Evolutionary conservation across 768 basidiomycete genomes (phyloP).

Genomic region (Kwoniella heveanensis): DNA sequence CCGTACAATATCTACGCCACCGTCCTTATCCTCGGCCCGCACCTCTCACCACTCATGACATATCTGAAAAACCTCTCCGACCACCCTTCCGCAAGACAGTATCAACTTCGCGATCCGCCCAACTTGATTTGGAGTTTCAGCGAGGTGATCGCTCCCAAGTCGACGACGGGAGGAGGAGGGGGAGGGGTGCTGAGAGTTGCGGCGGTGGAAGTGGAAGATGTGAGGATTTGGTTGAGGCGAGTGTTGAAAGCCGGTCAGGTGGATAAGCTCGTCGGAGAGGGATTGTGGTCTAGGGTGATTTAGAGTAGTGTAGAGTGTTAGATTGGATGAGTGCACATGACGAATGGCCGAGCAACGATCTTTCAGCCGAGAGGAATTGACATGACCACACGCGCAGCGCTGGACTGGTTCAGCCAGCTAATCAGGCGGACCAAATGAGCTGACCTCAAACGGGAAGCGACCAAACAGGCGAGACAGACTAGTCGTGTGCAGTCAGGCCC

Average conservation of each 20-base stretch:
- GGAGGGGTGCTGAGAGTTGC: slow-evolving; percentile 71
- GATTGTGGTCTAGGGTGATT: slow-evolving; percentile 51
- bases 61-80: slow-evolving; percentile 62
- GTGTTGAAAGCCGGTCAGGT: slow-evolving; percentile 57
- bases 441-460: no score
- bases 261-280: slow-evolving; percentile 45
- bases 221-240: slow-evolving; percentile 69
- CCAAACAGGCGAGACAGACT: no score
- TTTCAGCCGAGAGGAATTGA: no score
- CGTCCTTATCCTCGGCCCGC: slow-evolving; percentile 75
- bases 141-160: slow-evolving; percentile 58
- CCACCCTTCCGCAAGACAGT: slow-evolving; percentile 62
- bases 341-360: no score
- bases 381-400: no score
- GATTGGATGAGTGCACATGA: no score
- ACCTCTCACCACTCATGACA: slow-evolving; percentile 60
- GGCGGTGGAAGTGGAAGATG: slow-evolving; percentile 73
- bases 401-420: no score
- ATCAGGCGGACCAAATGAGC: no score
- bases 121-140: slow-evolving; percentile 82
- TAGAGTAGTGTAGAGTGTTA: slow-evolving; percentile 3
- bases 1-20: slow-evolving; percentile 92
- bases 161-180: no score
- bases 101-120: slow-evolving; percentile 63
- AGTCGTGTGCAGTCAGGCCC: no score